Conservation (phyloP, 345 rosid genomes). For the Citrus glauca region DNA sequence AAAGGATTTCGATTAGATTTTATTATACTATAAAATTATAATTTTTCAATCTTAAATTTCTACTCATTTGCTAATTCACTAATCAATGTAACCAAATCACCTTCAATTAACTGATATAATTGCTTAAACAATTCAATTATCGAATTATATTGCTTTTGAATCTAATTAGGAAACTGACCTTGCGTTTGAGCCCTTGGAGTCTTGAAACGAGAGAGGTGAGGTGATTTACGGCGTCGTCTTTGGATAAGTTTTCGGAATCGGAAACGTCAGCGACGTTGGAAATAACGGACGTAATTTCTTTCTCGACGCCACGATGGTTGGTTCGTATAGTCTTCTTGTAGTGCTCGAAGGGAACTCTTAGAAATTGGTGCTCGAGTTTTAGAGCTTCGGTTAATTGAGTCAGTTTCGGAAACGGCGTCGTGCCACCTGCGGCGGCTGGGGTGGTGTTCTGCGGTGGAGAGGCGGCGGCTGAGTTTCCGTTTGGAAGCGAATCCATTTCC, state of each 20-base stretch:
- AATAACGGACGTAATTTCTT: slow-evolving; percentile 70
- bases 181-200: slow-evolving; percentile 92
- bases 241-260: slow-evolving; percentile 44
- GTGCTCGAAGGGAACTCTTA: slow-evolving; percentile 94
- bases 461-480: slow-evolving; percentile 26
- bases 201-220: slow-evolving; percentile 81
- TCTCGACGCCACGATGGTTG: slow-evolving; percentile 76
- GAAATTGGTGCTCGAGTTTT: slow-evolving; percentile 87
- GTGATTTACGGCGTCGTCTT: slow-evolving; percentile 66
- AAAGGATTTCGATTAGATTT: neutral
- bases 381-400: slow-evolving; percentile 74
- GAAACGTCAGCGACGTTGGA: slow-evolving; percentile 59
- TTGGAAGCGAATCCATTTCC: slow-evolving; percentile 50
- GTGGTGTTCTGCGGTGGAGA: slow-evolving; percentile 19
- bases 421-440: slow-evolving; percentile 16
- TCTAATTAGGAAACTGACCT: slow-evolving; percentile 35
- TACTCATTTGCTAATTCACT: neutral
- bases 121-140: neutral
- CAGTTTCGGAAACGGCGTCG: slow-evolving; percentile 45
- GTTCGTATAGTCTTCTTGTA: slow-evolving; percentile 90
- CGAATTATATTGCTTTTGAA: neutral
- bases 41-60: neutral
- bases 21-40: neutral
- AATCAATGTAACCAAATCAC: neutral
- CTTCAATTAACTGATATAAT: neutral